Base-by-base conservation (phyloP, 2,329 filamentous ascomycete species). In the Nemania bipapillata region DNA sequence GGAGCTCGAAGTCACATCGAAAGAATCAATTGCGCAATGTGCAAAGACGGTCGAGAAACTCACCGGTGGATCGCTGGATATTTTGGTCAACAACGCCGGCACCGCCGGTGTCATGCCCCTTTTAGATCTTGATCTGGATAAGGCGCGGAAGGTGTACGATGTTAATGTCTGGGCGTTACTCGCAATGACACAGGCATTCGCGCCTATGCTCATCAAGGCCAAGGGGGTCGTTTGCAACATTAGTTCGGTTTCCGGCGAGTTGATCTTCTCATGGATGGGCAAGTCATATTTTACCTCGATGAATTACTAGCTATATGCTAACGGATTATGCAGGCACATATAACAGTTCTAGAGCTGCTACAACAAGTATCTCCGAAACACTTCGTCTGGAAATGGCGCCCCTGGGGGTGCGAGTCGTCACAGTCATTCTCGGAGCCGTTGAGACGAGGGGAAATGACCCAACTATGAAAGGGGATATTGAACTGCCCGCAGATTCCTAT, bases 1-100 rank as follows among this genome's bases (percentile, higher is more conserved):
- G 1, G 54, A 59, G n/a, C 65, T 70, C 12, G 70, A 72, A 12
- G 65, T 72, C 3, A 62, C 63, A 37, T 66, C 52, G 2, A n/a
- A 32, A 2, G 63, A 65, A 30, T 70, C 65, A 5, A 45, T 70
- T 54, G 49, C 37, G 7, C 2, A 32, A 15, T 50, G 54, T 12
- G 58, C 50, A 2, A 53, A 17, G n/a, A 28, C 9, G 11, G 53
- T 66, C 1, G 37, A 28, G 9, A 22, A 66, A 30, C 47, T 30
- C 4, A 57, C 47, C 0, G 53, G 63, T 6, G 57, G 49, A 1
- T 63, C 53, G 3, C 57, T 70, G 11, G 66, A 72, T 52, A 50
- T 63, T 5, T 57, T 69, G 5, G 61, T 72, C 24, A 72, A 71
- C 58, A 69, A 70, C 47, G 65, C 63, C 17, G 70, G 65, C 26